These are phyloP conservation scores for Fraxinus excelsior DNA, from an alignment of 257 asterid genomes.

Conservation along the genomic window DNA sequence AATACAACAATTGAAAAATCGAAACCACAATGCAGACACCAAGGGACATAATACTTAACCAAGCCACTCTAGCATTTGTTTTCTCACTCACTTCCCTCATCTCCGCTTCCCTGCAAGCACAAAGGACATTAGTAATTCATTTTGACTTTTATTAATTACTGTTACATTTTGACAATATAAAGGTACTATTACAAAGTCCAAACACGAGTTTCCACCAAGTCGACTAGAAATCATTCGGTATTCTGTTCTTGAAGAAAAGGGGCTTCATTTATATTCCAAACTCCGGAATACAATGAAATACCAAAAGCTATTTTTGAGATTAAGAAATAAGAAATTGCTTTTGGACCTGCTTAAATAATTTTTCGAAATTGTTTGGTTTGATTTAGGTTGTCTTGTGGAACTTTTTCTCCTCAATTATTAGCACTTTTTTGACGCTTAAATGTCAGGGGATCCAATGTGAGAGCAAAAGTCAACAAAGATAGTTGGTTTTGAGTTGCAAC, in stretches of 20 bases:
- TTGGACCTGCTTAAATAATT: too few species aligned
- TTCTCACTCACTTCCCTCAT: conserved; percentile 69
- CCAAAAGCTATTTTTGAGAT: too few species aligned
- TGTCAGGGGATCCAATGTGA: too few species aligned
- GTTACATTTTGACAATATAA: not conserved
- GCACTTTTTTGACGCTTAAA: too few species aligned
- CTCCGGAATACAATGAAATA: not conserved
- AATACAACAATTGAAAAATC: conserved; percentile 42
- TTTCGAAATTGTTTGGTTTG: too few species aligned
- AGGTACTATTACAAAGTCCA: not conserved
- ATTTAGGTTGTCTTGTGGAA: too few species aligned
- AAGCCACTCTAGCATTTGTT: conserved; percentile 65
- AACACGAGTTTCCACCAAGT: not conserved
- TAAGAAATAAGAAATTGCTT: too few species aligned
- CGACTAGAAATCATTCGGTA: not conserved
- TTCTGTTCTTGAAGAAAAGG: not conserved
- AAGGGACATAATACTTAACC: conserved; percentile 58
- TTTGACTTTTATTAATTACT: too few species aligned
- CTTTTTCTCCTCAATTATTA: too few species aligned
- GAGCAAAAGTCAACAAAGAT: too few species aligned
- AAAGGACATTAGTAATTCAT: not conserved
- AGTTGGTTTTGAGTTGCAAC: too few species aligned
- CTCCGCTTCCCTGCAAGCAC: conserved; percentile 56
- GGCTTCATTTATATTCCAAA: not conserved
- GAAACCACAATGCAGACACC: conserved; percentile 52